Evolutionary conservation across 179 eudicot genomes (phyloP), one percentile per base, ranked within the genome.

Genomic region (Drosera spatulata): DNA sequence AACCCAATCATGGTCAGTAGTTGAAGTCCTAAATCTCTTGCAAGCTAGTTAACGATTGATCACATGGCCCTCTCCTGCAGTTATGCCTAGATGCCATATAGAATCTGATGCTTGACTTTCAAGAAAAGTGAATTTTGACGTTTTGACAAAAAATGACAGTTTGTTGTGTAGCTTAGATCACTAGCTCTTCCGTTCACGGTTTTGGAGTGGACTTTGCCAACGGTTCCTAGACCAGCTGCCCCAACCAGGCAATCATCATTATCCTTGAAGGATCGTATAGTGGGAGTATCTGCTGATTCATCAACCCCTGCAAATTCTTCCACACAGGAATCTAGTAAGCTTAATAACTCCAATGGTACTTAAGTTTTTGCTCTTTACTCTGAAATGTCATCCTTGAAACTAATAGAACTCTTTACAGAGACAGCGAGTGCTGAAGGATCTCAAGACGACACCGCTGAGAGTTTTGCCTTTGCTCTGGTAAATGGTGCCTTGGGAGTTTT

Each of bases 111-210:
- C 33, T 22, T 22, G 33, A 22, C 33, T 22, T 22, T 22, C 33
- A 22, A 22, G 33, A 22, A 22, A 22, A 22, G 33, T 22, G 33
- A 22, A 22, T 22, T 22, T 22, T 22, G 33, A 22, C 33, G 33
- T 22, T 22, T 22, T 22, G 33, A 22, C 33, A 22, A 22, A 22
- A 22, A 22, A 22, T 22, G 33, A 22, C 33, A 22, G 33, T 69
- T 65, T 52, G 54, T 41, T 62, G 58, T 83, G 81, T 93, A 93
- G 97, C 88, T 93, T 70, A 84, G 99, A 78, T 93, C 99, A 66
- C 84, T 93, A 78, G 99, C 99, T 67, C 99, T 93, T 77, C 99
- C 99, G 56, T 89, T 93, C 81, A 89, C 99, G 12, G 97, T 90
- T 50, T 71, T 93, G 72, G 99, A 93, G 67, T 93, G 99, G 99